These are phyloP conservation scores for Juncus inflexus DNA, from an alignment of 176 grass and related monocot genomes.

Conservation along the genomic window DNA sequence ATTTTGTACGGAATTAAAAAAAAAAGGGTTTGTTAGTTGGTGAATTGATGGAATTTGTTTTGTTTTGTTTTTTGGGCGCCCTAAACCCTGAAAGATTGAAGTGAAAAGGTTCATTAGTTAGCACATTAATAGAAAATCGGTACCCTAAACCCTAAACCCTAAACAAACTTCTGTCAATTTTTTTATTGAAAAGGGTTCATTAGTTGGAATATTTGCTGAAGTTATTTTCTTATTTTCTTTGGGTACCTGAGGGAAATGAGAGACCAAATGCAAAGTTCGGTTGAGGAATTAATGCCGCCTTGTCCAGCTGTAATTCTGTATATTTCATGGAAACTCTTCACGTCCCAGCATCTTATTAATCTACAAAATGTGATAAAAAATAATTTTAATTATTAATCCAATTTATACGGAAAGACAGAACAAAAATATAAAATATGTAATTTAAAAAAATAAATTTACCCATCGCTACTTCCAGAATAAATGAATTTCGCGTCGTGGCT, in stretches of 20 bases:
- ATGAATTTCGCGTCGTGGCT: slow-evolving; percentile 62
- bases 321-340: slow-evolving; percentile 63
- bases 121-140: too few relatives aligned
- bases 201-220: too few relatives aligned
- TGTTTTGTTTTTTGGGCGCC: too few relatives aligned
- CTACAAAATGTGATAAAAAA: slow-evolving; percentile 33
- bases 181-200: too few relatives aligned
- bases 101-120: too few relatives aligned
- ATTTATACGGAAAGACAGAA: not conserved
- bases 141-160: too few relatives aligned
- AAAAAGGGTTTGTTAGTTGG: too few relatives aligned
- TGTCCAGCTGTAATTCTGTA: slow-evolving; percentile 89
- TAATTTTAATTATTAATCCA: not conserved
- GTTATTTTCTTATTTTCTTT: not conserved
- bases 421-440: slow-evolving; percentile 15
- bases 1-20: not conserved
- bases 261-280: slow-evolving; percentile 69
- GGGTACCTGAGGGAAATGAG: slow-evolving; percentile 75
- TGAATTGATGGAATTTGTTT: too few relatives aligned
- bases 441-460: slow-evolving; percentile 51
- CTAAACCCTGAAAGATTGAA: too few relatives aligned
- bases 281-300: slow-evolving; percentile 50
- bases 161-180: too few relatives aligned
- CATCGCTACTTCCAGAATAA: slow-evolving; percentile 88
- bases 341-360: slow-evolving; percentile 92